These are phyloP conservation scores for Rhododendron griersonianum DNA, from an alignment of 148 eudicot species.

Conservation along the genomic window DNA sequence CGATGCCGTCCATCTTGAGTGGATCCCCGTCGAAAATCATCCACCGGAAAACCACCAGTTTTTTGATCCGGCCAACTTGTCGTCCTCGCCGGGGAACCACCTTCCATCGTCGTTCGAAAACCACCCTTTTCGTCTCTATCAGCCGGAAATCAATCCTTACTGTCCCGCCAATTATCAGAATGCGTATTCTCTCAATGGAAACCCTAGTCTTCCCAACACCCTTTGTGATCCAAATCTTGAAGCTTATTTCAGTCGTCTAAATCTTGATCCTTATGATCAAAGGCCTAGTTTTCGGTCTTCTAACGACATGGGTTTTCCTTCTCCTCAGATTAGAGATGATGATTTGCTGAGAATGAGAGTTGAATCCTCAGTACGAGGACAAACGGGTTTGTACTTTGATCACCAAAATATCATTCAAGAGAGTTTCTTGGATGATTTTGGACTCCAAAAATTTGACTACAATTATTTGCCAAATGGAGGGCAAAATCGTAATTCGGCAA, in stretches of 20 bases:
- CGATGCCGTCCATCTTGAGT: neutral
- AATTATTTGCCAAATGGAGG: neutral
- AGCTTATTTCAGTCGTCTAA: neutral
- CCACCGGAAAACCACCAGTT: neutral
- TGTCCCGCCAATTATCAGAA: neutral
- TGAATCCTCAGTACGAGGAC: neutral
- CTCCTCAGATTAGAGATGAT: neutral
- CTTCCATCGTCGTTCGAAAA: neutral
- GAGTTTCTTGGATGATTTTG: neutral
- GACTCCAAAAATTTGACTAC: neutral
- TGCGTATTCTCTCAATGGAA: neutral
- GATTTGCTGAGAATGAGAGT: constrained; percentile 13
- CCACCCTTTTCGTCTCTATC: neutral
- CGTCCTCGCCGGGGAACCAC: too few relatives aligned
- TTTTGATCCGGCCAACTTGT: neutral
- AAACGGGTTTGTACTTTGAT: neutral
- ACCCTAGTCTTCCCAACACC: neutral
- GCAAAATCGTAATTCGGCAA: neutral
- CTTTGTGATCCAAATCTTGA: neutral
- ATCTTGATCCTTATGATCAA: neutral
- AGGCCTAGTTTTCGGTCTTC: neutral
- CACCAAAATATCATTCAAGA: neutral
- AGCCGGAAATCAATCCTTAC: neutral
- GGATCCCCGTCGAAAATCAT: neutral
- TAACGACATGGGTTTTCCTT: neutral